These are phyloP conservation scores for Cichorium intybus DNA, from an alignment of 140 eudicot genomes.

Conservation along the genomic window DNA sequence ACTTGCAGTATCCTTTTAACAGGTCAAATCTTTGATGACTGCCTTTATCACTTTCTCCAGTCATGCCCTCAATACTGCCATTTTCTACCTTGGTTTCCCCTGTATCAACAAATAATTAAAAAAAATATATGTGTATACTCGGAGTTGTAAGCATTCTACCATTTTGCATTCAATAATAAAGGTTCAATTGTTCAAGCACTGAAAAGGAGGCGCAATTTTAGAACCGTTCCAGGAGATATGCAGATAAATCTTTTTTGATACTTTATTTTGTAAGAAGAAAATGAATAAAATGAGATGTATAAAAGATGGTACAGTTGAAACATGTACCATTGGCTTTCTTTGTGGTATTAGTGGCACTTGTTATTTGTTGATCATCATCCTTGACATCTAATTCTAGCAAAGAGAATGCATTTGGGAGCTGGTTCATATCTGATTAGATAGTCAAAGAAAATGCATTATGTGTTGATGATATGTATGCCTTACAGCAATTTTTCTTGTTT, in stretches of 20 bases:
- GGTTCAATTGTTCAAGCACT: too few species aligned
- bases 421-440: constrained; percentile 34
- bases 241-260: too few species aligned
- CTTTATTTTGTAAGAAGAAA: too few species aligned
- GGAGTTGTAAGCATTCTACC: neutral
- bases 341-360: constrained; percentile 16
- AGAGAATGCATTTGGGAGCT: constrained; percentile 51
- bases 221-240: too few species aligned
- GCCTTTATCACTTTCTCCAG: constrained; percentile 20
- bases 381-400: constrained; percentile 43
- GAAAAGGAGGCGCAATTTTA: too few species aligned
- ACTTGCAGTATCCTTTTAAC: constrained; percentile 31
- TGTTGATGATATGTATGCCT: too few species aligned
- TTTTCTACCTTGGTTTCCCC: constrained; percentile 32
- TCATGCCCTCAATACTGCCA: constrained; percentile 26
- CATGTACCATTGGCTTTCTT: constrained; percentile 15
- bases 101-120: constrained; percentile 16
- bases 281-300: too few species aligned
- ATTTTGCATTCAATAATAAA: too few species aligned
- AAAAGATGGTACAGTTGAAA: too few species aligned
- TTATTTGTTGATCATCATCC: constrained; percentile 29
- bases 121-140: neutral
- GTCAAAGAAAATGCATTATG: too few species aligned
- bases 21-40: constrained; percentile 17
- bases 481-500: too few species aligned